Evolutionary conservation across 306 rosid genomes (phyloP).

Genomic region (Prunus davidiana): DNA sequence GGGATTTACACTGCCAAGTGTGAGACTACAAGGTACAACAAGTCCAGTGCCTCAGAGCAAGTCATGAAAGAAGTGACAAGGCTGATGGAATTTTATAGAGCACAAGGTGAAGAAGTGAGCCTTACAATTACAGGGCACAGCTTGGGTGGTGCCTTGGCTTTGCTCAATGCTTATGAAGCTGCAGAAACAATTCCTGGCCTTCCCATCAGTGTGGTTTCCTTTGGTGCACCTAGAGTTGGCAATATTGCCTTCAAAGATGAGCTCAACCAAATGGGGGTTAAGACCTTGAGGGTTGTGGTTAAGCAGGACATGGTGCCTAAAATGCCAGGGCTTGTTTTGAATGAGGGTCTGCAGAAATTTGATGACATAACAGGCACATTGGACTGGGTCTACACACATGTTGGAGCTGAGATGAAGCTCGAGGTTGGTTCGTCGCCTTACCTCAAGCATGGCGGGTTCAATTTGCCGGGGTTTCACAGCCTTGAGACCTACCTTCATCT

Average conservation of each 20-base stretch:
- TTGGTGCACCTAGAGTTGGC: conserved; percentile 75
- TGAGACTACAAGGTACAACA: conserved; percentile 51
- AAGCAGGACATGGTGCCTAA: conserved; percentile 59
- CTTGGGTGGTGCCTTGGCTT: conserved; percentile 68
- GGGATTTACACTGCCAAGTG: conserved; percentile 54
- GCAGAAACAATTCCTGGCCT: conserved; percentile 28
- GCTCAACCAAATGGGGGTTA: conserved; percentile 45
- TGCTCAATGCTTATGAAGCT: conserved; percentile 57
- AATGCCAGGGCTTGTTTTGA: conserved; percentile 58
- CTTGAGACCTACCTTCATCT: conserved; percentile 70
- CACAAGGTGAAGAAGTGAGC: conserved; percentile 54
- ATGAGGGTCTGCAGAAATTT: conserved; percentile 37
- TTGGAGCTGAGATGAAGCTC: conserved; percentile 47
- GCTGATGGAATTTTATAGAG: conserved; percentile 27
- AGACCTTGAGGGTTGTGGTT: conserved; percentile 37
- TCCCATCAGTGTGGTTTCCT: conserved; percentile 54
- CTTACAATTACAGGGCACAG: conserved; percentile 74
- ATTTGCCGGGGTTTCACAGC: conserved; percentile 52
- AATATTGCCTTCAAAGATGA: conserved; percentile 56
- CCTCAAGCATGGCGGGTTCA: conserved; percentile 39
- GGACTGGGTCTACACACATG: conserved; percentile 63
- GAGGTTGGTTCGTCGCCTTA: conserved; percentile 53
- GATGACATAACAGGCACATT: conserved; percentile 39
- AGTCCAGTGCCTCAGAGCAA: conserved; percentile 68
- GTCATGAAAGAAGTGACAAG: conserved; percentile 44